These are phyloP conservation scores for Choanephora cucurbitarum DNA, from an alignment of 371 early-diverging fungal genomes.

Conservation along the genomic window DNA sequence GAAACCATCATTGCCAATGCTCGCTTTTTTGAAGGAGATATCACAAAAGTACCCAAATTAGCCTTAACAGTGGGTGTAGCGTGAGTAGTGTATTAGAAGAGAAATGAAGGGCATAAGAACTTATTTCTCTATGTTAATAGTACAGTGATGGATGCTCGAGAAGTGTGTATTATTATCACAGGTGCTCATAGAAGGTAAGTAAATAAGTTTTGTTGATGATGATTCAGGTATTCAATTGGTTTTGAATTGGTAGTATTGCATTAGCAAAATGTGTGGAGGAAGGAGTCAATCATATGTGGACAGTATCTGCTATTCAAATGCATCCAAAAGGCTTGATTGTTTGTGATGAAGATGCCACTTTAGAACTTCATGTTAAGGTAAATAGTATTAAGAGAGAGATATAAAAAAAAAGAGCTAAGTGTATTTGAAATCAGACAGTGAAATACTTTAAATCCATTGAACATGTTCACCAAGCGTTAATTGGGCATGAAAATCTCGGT, in stretches of 20 bases:
- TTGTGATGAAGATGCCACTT: constrained; percentile 80
- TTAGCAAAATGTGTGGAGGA: constrained; percentile 82
- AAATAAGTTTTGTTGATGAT: background rate
- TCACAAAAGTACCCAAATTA: constrained; percentile 84
- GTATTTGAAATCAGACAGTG: constrained; percentile 56
- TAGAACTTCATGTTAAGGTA: constrained; percentile 78
- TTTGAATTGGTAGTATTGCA: constrained; percentile 45
- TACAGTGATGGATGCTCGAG: constrained; percentile 83
- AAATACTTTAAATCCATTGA: constrained; percentile 88
- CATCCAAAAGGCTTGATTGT: constrained; percentile 83
- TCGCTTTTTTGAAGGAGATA: constrained; percentile 86
- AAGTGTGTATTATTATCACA: constrained; percentile 81
- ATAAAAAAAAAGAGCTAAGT: background rate
- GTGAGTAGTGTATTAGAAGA: constrained; percentile 37
- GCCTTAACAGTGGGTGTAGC: constrained; percentile 86
- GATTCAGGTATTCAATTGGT: background rate
- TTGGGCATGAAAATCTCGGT: constrained; percentile 79
- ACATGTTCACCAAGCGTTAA: constrained; percentile 78
- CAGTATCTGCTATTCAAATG: constrained; percentile 80
- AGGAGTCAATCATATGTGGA: constrained; percentile 87
- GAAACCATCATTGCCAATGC: constrained; percentile 88
- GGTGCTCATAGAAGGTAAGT: constrained; percentile 67
- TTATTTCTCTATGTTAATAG: constrained; percentile 32
- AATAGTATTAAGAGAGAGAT: background rate
- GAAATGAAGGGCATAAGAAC: no score